These are phyloP conservation scores for Cryphonectria radicalis DNA, from an alignment of 2,329 filamentous ascomycete genomes.

Conservation along the genomic window DNA sequence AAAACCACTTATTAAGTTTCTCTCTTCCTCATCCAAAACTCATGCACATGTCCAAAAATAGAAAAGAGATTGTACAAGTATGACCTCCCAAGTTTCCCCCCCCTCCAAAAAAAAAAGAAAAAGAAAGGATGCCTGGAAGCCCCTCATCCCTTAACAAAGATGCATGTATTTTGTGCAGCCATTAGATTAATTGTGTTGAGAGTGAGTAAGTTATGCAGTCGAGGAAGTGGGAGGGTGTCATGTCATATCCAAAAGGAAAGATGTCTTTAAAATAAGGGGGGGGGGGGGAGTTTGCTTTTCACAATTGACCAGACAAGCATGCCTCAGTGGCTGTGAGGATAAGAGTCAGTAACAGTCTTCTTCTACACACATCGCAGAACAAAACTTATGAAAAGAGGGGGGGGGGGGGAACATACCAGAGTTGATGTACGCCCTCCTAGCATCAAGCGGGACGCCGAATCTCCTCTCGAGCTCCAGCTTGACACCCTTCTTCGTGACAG, in stretches of 20 bases:
- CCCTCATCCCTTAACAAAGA: not conserved
- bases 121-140: not conserved
- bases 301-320: constrained; percentile 76
- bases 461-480: constrained; percentile 90
- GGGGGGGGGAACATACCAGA: constrained; percentile 68
- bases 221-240: constrained; percentile 11
- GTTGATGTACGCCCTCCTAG: constrained; percentile 91
- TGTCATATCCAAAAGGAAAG: constrained; percentile 1
- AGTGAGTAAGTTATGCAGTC: constrained; percentile 3
- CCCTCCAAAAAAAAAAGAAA: too few species aligned
- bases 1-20: constrained; percentile 3
- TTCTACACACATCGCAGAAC: not conserved
- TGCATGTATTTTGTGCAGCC: constrained; percentile 15
- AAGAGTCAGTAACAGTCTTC: constrained; percentile 37
- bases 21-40: not conserved
- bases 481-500: constrained; percentile 97
- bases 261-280: not conserved
- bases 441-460: constrained; percentile 84
- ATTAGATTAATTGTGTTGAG: constrained; percentile 29
- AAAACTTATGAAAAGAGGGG: constrained; percentile 6
- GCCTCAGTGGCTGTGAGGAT: constrained; percentile 69
- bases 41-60: constrained; percentile 2
- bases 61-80: constrained; percentile 11
- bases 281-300: constrained; percentile 35
- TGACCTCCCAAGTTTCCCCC: not conserved